Evolutionary conservation across 2,329 filamentous ascomycete species (phyloP).

Genomic region (Apiospora aurea): DNA sequence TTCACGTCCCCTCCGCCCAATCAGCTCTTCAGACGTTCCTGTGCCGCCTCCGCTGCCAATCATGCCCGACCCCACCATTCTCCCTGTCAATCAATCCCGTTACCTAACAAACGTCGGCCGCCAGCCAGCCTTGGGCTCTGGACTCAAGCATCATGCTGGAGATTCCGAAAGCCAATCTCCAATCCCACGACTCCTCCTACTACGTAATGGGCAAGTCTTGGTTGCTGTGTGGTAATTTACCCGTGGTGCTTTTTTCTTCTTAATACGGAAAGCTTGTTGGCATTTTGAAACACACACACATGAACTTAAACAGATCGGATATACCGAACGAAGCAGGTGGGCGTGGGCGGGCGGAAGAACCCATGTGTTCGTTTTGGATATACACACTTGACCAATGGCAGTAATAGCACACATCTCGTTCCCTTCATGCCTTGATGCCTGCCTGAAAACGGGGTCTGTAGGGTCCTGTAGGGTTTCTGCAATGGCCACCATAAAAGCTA

Average conservation of each 20-base stretch:
- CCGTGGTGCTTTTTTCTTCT: too few relatives aligned
- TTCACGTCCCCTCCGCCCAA: slow-evolving; percentile 6
- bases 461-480: neutral
- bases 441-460: neutral
- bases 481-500: neutral
- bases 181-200: neutral
- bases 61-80: slow-evolving; percentile 8
- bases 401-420: neutral
- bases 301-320: neutral
- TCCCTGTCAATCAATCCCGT: neutral
- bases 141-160: neutral
- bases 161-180: neutral
- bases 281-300: neutral
- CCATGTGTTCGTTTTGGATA: slow-evolving; percentile 3
- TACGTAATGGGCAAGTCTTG: slow-evolving; percentile 11
- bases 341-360: neutral
- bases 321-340: neutral
- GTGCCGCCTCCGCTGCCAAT: slow-evolving; percentile 14
- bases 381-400: neutral
- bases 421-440: neutral
- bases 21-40: neutral
- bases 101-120: neutral
- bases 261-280: neutral
- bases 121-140: neutral
- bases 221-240: neutral